Percentiles rank a stretch among this genome's conserved stretches.
Evolutionary conservation across 176 grass and related monocot genomes (phyloP).

Genomic region (Juncus inflexus): DNA sequence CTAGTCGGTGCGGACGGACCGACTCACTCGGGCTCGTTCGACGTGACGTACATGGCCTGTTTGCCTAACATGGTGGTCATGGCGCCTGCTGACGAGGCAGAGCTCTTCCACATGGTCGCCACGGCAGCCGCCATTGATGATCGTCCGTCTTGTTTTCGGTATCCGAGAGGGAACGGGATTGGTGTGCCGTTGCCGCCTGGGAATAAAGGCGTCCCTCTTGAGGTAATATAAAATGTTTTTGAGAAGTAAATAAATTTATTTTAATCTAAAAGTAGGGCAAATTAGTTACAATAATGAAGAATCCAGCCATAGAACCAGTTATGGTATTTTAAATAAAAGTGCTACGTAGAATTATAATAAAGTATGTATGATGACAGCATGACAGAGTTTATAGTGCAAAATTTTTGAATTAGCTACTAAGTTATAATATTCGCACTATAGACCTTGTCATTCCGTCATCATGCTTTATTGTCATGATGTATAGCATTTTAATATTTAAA

Average conservation of each 20-base stretch:
- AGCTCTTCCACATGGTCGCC: slow-evolving; percentile 95
- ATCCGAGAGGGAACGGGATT: slow-evolving; percentile 83
- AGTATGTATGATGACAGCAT: too few relatives aligned
- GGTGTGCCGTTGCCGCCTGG: slow-evolving; percentile 62
- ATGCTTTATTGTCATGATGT: too few relatives aligned
- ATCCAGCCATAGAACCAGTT: too few relatives aligned
- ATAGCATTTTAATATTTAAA: too few relatives aligned
- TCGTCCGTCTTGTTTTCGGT: slow-evolving; percentile 82
- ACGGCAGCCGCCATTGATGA: slow-evolving; percentile 89
- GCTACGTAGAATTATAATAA: too few relatives aligned
- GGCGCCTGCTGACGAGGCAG: slow-evolving; percentile 91
- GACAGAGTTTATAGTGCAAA: too few relatives aligned
- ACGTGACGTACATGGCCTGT: slow-evolving; percentile 96
- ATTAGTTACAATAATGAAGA: too few relatives aligned
- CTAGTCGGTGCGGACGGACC: slow-evolving; percentile 91
- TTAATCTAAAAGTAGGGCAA: too few relatives aligned
- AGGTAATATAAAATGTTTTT: slow-evolving; percentile 33
- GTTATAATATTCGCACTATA: too few relatives aligned
- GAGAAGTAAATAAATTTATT: neutral
- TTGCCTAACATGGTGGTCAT: slow-evolving; percentile 97
- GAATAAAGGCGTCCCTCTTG: slow-evolving; percentile 75
- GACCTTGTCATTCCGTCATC: too few relatives aligned
- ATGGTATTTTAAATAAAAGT: too few relatives aligned
- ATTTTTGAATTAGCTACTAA: too few relatives aligned
- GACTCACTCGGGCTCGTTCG: slow-evolving; percentile 85